Base-by-base conservation (phyloP, 441 rosid genomes). In the Daphne laureola region DNA sequence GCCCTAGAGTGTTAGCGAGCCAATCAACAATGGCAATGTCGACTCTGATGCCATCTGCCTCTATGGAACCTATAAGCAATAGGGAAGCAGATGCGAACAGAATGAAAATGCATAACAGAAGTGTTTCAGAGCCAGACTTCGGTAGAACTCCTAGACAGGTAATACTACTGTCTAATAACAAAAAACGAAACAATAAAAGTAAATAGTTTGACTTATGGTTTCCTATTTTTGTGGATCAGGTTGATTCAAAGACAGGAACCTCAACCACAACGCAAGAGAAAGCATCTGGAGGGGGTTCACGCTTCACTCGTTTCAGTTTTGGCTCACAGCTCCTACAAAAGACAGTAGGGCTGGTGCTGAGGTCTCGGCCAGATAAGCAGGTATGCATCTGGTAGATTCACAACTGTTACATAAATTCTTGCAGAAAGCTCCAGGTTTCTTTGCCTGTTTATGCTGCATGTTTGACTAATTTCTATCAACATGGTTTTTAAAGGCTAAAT, bases 121-220 rank as follows among this genome's bases (percentile, higher is more conserved):
- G 82, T 49, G 69, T 76, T 43, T 78, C 83, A 1, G 83, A 78
- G 67, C 87, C 87, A 59, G 71, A 69, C 62, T 73, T 78, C 53
- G 78, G 76, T 46, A 75, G 71, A 59, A 80, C 64, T 52, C 76
- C 73, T 27, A 68, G 66, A 64, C 78, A 81, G 84, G 87, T 81
- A 18, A 27, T 0, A 27, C 5, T 27, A 27, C 26, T 17, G 8
- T 43, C 35, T 7, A 27, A 27, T 4, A 3, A 0, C 4, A 27
- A 27, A 27, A 27, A 27, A 27, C 5, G 5, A 26, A 26, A 26
- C 3, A 26, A 26, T 26, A 26, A 26, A 26, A 26, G n/a, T n/a
- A n/a, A n/a, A n/a, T 27, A 27, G 4, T 3, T 27, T 27, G 35
- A 27, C 7, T 27, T 27, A 27, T 27, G 18, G 43, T 12, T 54